Evolutionary conservation across 108 stramenopile genomes (phyloP), one percentile per base, ranked within the genome.

Genomic region (Craspedostauros australis): DNA sequence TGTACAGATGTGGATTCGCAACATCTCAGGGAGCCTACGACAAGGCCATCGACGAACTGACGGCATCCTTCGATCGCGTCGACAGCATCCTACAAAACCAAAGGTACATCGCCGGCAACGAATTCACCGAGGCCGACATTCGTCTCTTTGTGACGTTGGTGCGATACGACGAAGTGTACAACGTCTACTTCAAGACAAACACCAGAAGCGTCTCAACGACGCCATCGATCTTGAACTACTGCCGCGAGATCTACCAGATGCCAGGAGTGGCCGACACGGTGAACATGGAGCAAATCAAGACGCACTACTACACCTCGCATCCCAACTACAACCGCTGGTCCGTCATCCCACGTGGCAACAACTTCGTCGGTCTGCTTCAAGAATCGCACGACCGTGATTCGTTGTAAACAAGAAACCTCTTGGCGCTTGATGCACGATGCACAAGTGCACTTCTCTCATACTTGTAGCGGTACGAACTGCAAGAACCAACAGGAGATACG

Each of bases 161-260:
- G 19, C 80, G 97, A 3, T 95, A 91, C 55, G 97, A 96, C 64
- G 90, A 84, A 46, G 77, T 90, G 11, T 94, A 94, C 57, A 74
- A 84, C 16, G 77, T 88, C 7, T 93, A 97, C 68, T 98, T 96
- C 86, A 97, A 96, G 66, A 82, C 82, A 64, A 96, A 90, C 66
- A 74, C 77, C 15, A 66, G 75, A 5, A 62, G 60, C 5, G 62
- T 88, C 5, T 40, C 48, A n/a, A 67, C 72, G 36, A 84, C 84
- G 30, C 86, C 92, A 7, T 59, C 67, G 50, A 34, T 96, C 16
- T 59, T 86, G 46, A 79, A 91, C 52, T 96, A 91, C 67, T 38
- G 78, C 28, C 72, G 92, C 1, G 93, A 95, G 21, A 72, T 95
- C 23, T 94, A 88, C 68, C 91, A 91, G 45, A 82, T 79, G 53